Percentiles rank a stretch among this genome's conserved stretches.
Evolutionary conservation across 2,329 filamentous ascomycete species (phyloP).

Genomic region (Colletotrichum brevisporum): DNA sequence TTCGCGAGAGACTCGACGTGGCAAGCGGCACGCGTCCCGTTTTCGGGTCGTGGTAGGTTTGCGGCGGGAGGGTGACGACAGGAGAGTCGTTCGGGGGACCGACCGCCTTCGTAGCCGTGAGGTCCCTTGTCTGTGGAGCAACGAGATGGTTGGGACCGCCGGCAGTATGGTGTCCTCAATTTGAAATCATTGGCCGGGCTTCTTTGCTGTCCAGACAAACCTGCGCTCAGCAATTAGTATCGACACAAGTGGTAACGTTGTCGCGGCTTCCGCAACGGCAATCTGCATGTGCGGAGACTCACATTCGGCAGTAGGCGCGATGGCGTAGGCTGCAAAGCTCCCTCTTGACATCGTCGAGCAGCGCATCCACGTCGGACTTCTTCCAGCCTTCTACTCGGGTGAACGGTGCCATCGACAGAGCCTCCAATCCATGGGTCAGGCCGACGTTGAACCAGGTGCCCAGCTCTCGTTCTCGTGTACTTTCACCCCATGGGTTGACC

Average conservation of each 20-base stretch:
- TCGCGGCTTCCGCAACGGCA: conserved; percentile 17
- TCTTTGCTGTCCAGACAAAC: conserved; percentile 43
- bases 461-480: conserved; percentile 70
- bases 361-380: conserved; percentile 71
- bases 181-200: conserved; percentile 37
- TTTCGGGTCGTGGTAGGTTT: conserved; percentile 9
- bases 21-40: conserved; percentile 9
- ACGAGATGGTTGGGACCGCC: conserved; percentile 1
- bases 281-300: conserved; percentile 56
- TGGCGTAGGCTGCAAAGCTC: conserved; percentile 79
- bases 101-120: conserved; percentile 10
- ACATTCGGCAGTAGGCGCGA: conserved; percentile 84
- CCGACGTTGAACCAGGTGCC: conserved; percentile 89
- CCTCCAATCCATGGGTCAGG: conserved; percentile 80
- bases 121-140: background rate
- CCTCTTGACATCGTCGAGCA: conserved; percentile 74
- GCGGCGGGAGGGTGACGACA: conserved; percentile 36
- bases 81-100: conserved; percentile 12
- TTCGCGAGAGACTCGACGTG: conserved; percentile 23
- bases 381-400: conserved; percentile 73
- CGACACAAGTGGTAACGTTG: background rate
- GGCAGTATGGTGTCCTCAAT: background rate
- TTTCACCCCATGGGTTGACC: conserved; percentile 79
- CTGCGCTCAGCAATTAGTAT: conserved; percentile 33
- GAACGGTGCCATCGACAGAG: conserved; percentile 81